phyloP scores from a whole-genome alignment of 441 rosid genomes.

The Erysimum cheiri region DNA sequence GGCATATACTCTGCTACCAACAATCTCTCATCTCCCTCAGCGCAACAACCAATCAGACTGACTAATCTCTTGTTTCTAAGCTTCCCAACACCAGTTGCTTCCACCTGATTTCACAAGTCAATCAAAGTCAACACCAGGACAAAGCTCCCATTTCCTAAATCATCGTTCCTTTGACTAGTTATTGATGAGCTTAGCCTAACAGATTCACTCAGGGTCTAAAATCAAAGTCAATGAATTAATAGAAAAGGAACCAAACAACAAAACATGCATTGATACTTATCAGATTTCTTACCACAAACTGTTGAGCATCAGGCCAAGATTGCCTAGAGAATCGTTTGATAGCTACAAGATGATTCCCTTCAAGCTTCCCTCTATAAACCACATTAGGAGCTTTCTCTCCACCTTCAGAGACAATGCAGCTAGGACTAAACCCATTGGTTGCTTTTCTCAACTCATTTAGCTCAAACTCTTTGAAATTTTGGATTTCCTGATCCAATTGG shows the following conservation, averaged over 20 bases:
- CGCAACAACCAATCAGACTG: slow-evolving; percentile 72
- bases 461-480: slow-evolving; percentile 63
- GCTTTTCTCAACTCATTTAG: slow-evolving; percentile 60
- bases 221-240: not conserved
- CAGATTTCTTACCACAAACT: slow-evolving; percentile 56
- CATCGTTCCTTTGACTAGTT: not conserved
- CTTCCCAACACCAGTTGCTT: slow-evolving; percentile 75
- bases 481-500: slow-evolving; percentile 45
- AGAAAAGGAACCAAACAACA: slow-evolving; percentile 8
- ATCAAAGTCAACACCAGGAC: slow-evolving; percentile 29
- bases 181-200: not conserved
- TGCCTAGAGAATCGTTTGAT: slow-evolving; percentile 69
- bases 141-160: not conserved
- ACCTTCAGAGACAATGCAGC: slow-evolving; percentile 70
- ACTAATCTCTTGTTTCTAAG: slow-evolving; percentile 67
- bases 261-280: slow-evolving; percentile 11
- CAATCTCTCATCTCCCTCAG: slow-evolving; percentile 75
- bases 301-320: slow-evolving; percentile 82
- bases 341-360: slow-evolving; percentile 63
- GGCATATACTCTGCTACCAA: slow-evolving; percentile 81
- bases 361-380: slow-evolving; percentile 69
- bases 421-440: slow-evolving; percentile 68
- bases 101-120: slow-evolving; percentile 46
- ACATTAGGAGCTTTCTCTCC: slow-evolving; percentile 83
- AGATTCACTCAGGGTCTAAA: not conserved